Conservation (phyloP, 495 filamentous ascomycete species). For the Trichocladium uniseriatum region DNA sequence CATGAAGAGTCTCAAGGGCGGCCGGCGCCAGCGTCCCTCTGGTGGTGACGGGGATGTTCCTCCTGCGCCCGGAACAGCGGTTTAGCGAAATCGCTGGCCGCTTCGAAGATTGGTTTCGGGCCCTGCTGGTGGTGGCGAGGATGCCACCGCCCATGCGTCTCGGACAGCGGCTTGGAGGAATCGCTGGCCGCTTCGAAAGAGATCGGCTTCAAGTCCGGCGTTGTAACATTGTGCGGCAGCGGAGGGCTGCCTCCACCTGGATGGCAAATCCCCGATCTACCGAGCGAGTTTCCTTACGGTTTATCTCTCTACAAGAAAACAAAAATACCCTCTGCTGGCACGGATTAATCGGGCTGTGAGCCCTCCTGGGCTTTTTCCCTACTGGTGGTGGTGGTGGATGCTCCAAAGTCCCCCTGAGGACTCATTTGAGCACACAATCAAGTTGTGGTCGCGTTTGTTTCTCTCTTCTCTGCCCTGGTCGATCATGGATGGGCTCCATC, state of each 20-base stretch:
- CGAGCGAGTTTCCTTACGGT: no score
- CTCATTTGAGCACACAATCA: background rate
- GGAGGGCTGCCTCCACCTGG: no score
- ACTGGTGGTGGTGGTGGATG: no score
- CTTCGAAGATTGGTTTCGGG: background rate
- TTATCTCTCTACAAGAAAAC: no score
- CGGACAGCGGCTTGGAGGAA: conserved; percentile 25
- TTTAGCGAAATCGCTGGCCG: conserved; percentile 17
- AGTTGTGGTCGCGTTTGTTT: background rate
- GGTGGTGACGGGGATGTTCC: conserved; percentile 15
- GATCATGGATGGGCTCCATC: background rate
- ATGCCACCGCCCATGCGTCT: background rate
- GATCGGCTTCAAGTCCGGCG: no score
- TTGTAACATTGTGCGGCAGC: no score
- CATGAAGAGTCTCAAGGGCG: conserved; percentile 77
- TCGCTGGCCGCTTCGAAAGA: conserved; percentile 4
- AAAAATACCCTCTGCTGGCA: no score
- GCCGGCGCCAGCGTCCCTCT: conserved; percentile 26
- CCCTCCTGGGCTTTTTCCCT: no score
- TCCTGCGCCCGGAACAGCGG: conserved; percentile 22
- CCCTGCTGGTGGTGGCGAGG: background rate
- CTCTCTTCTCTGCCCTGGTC: background rate
- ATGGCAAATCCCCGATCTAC: no score
- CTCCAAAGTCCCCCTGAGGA: no score
- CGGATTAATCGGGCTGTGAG: no score